Base-by-base conservation (phyloP, 345 rosid species). In the Citropsis articulata region DNA sequence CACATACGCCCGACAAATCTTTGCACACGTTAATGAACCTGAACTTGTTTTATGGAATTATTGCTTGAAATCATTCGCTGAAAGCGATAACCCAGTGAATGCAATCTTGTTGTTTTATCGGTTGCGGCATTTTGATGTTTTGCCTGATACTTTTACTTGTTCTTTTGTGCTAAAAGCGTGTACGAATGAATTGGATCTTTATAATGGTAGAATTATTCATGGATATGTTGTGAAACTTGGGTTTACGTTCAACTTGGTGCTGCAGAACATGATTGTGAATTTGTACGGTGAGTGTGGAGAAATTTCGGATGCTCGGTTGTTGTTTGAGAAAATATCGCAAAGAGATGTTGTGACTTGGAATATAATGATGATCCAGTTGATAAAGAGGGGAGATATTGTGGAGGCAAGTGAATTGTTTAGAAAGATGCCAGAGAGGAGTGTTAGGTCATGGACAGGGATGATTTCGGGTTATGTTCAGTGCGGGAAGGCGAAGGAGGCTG, bases 241-340 rank as follows among this genome's bases (percentile, higher is more conserved):
- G 79, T 82, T 81, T 50, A 65, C 62, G 27, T 77, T 78, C 69
- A 80, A 82, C 36, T 79, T 81, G 82, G 79, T 77, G 61, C 36
- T 86, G 82, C 80, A 71, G 42, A 86, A 84, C 57, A 75, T 71
- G 82, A 76, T 80, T 9, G 66, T 86, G 79, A 75, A 72, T 66
- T 10, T 86, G 60, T 86, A 84, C 50, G 83, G 73, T 0, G 18
- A 31, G 77, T 83, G 80, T 50, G 85, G 85, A 9, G 83, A 84
- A 33, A 81, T 79, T 57, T 74, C 38, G 27, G 70, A 53, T 61
- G 82, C 89, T 35, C 35, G 66, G 71, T 72, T 86, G 57, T n/a
- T 86, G 81, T 86, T 86, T 42, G 89, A 82, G 65, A 82, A 78
- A 82, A 86, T 86, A 87, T 76, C 81, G 14, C 75, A 75, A 12